Conservation (phyloP, 2,329 filamentous ascomycete genomes). For the Penicillium sp. region DNA sequence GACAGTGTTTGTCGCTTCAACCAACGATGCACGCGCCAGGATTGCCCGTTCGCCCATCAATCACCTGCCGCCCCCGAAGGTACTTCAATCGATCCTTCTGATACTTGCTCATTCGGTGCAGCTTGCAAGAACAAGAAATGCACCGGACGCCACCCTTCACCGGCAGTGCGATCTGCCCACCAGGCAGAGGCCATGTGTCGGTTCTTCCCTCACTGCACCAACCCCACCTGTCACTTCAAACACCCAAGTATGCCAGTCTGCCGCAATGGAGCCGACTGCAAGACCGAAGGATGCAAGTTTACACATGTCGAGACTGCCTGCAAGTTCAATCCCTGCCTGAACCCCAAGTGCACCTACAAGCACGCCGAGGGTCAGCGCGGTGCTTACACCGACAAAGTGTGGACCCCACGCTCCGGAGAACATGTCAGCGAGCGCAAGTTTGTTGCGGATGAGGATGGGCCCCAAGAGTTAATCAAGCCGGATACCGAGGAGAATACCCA, state of each 20-base stretch:
- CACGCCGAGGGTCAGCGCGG: conserved; percentile 89
- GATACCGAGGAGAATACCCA: conserved; percentile 37
- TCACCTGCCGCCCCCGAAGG: conserved; percentile 83
- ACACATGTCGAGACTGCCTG: conserved; percentile 82
- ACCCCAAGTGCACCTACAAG: conserved; percentile 82
- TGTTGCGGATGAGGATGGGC: conserved; percentile 61
- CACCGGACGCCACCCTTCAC: conserved; percentile 85
- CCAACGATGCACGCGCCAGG: conserved; percentile 78
- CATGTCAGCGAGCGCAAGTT: conserved; percentile 90
- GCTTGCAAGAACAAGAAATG: conserved; percentile 97
- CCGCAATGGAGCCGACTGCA: conserved; percentile 87
- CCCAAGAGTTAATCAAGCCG: conserved; percentile 72
- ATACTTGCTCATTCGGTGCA: conserved; percentile 78
- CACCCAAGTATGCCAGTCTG: conserved; percentile 85
- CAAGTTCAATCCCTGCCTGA: conserved; percentile 88
- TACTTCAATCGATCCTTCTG: conserved; percentile 71
- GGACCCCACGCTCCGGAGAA: conserved; percentile 64
- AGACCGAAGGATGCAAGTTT: conserved; percentile 78
- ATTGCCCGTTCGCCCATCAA: conserved; percentile 92
- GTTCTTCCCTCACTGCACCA: conserved; percentile 89
- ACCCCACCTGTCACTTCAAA: conserved; percentile 81
- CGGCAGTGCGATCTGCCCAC: conserved; percentile 73
- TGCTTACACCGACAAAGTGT: conserved; percentile 83
- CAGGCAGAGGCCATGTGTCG: conserved; percentile 84
- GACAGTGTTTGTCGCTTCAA: conserved; percentile 86